phyloP scores from a whole-genome alignment of 768 basidiomycete species.

The Lactarius hatsudake region DNA sequence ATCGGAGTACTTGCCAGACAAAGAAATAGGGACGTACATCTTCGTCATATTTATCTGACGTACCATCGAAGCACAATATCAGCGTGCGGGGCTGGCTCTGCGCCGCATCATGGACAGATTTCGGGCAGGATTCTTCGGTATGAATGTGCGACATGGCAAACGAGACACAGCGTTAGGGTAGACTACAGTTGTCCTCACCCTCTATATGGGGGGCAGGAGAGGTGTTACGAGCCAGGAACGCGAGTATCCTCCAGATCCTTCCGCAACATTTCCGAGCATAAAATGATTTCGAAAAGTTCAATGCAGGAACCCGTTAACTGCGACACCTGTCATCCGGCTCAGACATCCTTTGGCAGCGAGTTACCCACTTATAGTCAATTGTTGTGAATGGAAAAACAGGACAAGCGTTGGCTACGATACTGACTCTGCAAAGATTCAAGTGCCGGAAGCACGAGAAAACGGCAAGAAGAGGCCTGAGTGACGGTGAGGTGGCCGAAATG shows the following conservation, averaged over 20 bases:
- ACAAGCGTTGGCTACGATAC: no score
- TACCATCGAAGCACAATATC: slow-evolving; percentile 23
- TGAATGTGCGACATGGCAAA: neutral
- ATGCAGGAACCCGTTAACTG: no score
- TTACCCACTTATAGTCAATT: no score
- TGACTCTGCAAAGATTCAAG: no score
- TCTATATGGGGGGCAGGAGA: neutral
- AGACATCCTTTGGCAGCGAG: no score
- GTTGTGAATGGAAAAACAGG: no score
- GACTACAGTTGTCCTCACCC: neutral
- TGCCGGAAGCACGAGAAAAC: no score
- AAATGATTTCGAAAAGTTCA: no score
- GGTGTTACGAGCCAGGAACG: neutral
- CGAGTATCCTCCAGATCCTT: neutral
- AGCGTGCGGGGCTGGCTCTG: slow-evolving; percentile 8
- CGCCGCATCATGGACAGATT: neutral
- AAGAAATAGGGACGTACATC: neutral
- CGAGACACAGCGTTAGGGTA: neutral
- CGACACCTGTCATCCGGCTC: no score
- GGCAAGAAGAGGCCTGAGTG: no score
- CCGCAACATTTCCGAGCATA: no score
- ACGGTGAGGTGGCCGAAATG: no score
- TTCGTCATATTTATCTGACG: slow-evolving; percentile 9
- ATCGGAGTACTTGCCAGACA: neutral
- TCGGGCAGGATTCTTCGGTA: neutral